Evolutionary conservation across 2,329 filamentous ascomycete genomes (phyloP).

Genomic region (Arthrocladium fulminans): DNA sequence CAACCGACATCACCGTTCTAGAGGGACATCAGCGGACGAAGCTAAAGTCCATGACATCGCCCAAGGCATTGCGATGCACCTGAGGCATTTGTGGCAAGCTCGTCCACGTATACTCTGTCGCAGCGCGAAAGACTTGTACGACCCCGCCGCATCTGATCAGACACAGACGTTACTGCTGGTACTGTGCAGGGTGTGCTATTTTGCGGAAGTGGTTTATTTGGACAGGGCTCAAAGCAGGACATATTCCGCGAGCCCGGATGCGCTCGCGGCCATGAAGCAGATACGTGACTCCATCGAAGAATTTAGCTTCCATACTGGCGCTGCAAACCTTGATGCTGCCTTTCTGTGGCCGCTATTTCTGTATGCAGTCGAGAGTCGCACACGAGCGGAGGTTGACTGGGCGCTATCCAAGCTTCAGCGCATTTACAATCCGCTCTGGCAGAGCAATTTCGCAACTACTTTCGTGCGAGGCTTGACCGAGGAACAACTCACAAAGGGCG

Average conservation of each 20-base stretch:
- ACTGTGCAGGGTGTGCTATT: conserved; percentile 9
- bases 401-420: conserved; percentile 8
- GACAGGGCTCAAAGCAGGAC: conserved; percentile 6
- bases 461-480: conserved; percentile 6
- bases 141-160: not conserved
- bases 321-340: conserved; percentile 3
- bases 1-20: conserved; percentile 31
- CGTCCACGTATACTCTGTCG: conserved; percentile 21
- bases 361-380: conserved; percentile 10
- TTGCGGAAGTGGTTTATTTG: conserved; percentile 10
- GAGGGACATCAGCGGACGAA: conserved; percentile 31
- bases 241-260: conserved; percentile 4
- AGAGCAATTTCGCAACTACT: conserved; percentile 8
- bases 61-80: conserved; percentile 29
- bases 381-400: conserved; percentile 8
- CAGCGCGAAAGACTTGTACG: conserved; percentile 1
- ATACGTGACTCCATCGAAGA: conserved; percentile 10
- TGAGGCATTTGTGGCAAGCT: conserved; percentile 29
- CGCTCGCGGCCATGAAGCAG: conserved; percentile 8
- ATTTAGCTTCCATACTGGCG: not conserved
- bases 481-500: conserved; percentile 6
- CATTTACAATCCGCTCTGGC: conserved; percentile 4
- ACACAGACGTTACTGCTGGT: too few relatives aligned
- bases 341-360: conserved; percentile 13
- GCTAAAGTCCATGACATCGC: conserved; percentile 32